A percentile compares a stretch with the other conserved stretches of the same genome.
phyloP scores from a whole-genome alignment of 2,329 filamentous ascomycete species.

The Aureobasidium zeae region DNA sequence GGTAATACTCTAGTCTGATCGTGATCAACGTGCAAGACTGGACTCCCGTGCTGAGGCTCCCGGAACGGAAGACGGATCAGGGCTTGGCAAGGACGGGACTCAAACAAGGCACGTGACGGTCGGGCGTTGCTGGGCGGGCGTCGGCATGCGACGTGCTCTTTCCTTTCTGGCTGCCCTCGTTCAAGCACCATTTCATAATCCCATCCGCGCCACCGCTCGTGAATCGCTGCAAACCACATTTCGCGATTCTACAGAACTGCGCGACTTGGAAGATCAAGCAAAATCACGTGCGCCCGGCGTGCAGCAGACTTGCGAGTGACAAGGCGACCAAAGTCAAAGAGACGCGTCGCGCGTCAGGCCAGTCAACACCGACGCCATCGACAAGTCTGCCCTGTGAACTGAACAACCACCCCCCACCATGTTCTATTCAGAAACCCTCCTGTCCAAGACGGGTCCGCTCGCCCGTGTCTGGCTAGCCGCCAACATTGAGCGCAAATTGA shows the following conservation, averaged over 20 bases:
- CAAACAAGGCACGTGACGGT: background rate
- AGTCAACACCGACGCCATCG: constrained; percentile 11
- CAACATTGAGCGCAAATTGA: constrained; percentile 96
- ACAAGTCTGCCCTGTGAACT: background rate
- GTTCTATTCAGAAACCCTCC: constrained; percentile 95
- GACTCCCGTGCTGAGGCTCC: too few relatives aligned
- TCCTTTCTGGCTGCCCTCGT: background rate
- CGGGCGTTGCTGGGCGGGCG: background rate
- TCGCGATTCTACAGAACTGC: background rate
- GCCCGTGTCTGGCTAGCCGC: constrained; percentile 97
- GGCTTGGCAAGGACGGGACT: background rate
- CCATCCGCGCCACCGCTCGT: background rate
- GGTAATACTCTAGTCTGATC: too few relatives aligned
- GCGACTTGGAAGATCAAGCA: background rate
- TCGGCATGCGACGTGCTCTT: background rate
- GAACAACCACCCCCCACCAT: constrained; percentile 42
- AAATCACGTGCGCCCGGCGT: constrained; percentile 1
- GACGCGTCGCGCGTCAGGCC: constrained; percentile 13
- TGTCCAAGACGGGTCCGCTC: constrained; percentile 93
- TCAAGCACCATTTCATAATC: background rate
- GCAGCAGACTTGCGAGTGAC: constrained; percentile 4
- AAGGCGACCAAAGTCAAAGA: background rate
- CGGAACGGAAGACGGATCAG: background rate
- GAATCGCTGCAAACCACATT: background rate
- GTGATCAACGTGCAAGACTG: too few relatives aligned